phyloP scores from a whole-genome alignment of 345 rosid genomes.

The Kandelia obovata region DNA sequence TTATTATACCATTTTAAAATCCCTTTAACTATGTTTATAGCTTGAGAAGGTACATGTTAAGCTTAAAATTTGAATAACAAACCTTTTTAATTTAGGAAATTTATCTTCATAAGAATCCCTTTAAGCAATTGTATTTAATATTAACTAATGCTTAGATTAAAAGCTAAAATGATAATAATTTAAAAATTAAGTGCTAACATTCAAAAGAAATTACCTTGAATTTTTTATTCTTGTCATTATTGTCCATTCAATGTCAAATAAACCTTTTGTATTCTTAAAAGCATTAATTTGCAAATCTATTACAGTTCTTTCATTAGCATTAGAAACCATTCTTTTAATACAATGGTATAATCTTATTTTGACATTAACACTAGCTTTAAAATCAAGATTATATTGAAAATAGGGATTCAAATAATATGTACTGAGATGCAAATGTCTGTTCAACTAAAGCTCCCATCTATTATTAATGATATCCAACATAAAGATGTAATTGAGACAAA shows the following conservation, averaged over 20 bases:
- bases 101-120: background rate
- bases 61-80: background rate
- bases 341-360: conserved; percentile 1
- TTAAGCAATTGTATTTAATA: background rate
- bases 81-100: background rate
- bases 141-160: too few relatives aligned
- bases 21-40: background rate
- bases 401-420: background rate
- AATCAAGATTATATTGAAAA: background rate
- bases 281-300: background rate
- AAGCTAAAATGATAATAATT: too few relatives aligned
- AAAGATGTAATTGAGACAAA: too few relatives aligned
- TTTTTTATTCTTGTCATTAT: background rate
- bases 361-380: background rate
- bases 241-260: background rate
- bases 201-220: too few relatives aligned
- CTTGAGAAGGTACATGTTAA: background rate
- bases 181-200: too few relatives aligned
- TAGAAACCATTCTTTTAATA: background rate
- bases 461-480: too few relatives aligned
- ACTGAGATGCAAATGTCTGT: background rate
- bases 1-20: background rate
- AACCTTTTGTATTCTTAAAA: background rate
- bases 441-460: too few relatives aligned
- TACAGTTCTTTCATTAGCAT: background rate